Conservation (phyloP, 2,329 filamentous ascomycete genomes). For the Leptographium procerum region DNA sequence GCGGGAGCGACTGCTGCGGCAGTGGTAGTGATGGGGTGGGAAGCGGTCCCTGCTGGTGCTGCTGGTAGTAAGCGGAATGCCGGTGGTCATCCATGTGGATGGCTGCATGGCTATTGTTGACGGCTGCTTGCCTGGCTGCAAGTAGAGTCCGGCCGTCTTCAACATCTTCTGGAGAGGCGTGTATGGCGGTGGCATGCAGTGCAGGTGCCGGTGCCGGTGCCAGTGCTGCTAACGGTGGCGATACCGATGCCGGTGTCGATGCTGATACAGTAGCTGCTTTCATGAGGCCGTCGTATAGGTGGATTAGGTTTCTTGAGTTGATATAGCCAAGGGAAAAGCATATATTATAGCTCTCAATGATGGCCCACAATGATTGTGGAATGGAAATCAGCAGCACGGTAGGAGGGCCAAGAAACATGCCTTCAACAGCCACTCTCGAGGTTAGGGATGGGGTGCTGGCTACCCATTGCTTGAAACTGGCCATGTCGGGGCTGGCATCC, state of each 20-base stretch:
- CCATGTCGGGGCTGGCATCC: conserved; percentile 54
- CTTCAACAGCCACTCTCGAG: conserved; percentile 50
- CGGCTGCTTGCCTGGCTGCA: conserved; percentile 36
- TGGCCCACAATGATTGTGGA: conserved; percentile 51
- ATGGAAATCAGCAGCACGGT: conserved; percentile 57
- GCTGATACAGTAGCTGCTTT: conserved; percentile 22
- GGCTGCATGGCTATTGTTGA: conserved; percentile 1
- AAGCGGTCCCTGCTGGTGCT: conserved; percentile 3
- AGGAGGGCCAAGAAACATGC: conserved; percentile 56
- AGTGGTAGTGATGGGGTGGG: neutral
- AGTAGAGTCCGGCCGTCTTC: conserved; percentile 47
- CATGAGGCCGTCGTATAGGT: conserved; percentile 49
- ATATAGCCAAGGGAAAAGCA: conserved; percentile 55
- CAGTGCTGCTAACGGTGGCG: too few species aligned
- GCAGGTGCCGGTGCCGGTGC: neutral
- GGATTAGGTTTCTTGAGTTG: conserved; percentile 56
- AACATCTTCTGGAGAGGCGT: conserved; percentile 37
- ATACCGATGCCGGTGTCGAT: conserved; percentile 14
- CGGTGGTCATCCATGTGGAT: neutral
- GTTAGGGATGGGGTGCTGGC: conserved; percentile 44
- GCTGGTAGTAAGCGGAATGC: conserved; percentile 1
- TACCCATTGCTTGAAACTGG: conserved; percentile 56
- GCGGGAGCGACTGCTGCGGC: conserved; percentile 3
- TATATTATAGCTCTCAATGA: conserved; percentile 55
- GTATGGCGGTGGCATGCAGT: conserved; percentile 12